Evolutionary conservation across 805 yeast species (phyloP).

Genomic region (Pichia deserticola): DNA sequence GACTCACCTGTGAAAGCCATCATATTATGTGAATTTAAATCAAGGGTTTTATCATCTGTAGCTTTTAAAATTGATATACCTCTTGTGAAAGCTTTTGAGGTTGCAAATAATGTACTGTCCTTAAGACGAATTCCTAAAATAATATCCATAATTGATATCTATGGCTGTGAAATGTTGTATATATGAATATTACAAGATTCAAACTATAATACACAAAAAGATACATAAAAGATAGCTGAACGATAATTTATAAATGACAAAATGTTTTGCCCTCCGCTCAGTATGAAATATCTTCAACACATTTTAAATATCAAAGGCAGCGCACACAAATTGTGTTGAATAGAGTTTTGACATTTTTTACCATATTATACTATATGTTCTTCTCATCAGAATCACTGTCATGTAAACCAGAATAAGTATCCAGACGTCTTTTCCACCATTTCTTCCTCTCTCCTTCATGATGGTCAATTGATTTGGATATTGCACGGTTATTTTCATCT

Average conservation of each 20-base stretch:
- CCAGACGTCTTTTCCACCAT: slow-evolving; percentile 46
- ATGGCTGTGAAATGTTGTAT: neutral
- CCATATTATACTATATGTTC: no score
- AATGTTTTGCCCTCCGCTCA: no score
- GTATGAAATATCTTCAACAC: no score
- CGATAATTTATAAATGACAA: no score
- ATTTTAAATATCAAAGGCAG: no score
- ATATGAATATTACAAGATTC: no score
- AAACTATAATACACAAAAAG: no score
- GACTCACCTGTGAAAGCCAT: slow-evolving; percentile 93
- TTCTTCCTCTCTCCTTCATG: slow-evolving; percentile 28
- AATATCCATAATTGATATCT: slow-evolving; percentile 61
- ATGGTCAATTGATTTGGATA: slow-evolving; percentile 15
- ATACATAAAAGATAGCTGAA: no score
- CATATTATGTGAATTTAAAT: slow-evolving; percentile 64
- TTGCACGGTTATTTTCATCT: no score
- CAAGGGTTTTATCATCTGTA: slow-evolving; percentile 73
- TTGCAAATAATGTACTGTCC: slow-evolving; percentile 79
- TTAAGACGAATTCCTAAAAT: slow-evolving; percentile 77
- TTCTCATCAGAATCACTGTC: neutral
- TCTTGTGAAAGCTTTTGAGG: slow-evolving; percentile 91
- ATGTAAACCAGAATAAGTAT: slow-evolving; percentile 12
- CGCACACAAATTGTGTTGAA: no score
- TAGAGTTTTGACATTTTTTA: no score
- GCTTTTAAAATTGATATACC: slow-evolving; percentile 78